Base-by-base conservation (phyloP, 2,329 filamentous ascomycete genomes). In the Fusarium sulawesiense region DNA sequence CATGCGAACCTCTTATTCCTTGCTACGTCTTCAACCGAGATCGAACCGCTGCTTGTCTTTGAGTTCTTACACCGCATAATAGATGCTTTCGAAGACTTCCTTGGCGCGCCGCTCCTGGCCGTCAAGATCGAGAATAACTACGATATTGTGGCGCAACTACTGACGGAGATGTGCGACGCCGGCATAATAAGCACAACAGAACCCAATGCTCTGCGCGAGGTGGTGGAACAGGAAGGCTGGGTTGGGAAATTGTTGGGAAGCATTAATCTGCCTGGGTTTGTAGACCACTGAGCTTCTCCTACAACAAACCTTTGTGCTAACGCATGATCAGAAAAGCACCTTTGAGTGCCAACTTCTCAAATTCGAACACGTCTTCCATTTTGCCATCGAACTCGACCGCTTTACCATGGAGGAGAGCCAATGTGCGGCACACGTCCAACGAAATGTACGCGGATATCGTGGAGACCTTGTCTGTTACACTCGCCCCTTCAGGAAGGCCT, bases 381-480 rank as follows among this genome's bases (percentile, higher is more conserved):
- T 65, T 82, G 16, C 71, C 83, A 20, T 78, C 84, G 18, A 86
- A 83, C 71, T 83, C 83, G 2, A 84, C 87, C 1, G 85, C 88
- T 10, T 75, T 98, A 42, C 94, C 94, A 2, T 99, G 96, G 96
- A 89, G 96, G 66, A 87, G 94, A 65, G 89, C 93, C 41, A 97
- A 97, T 76, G 96, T 99, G 56, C 88, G 94, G 18, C 96, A 99
- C 79, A 98, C 95, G 6, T 97, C 93, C 58, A 99, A 98, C 80
- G 96, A 99, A 80, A 86, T 99, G 72, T 98, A 98, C 78, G 95
- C 97, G 60, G 96, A 99, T 78, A 89, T 99, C 14, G 89, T 99
- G 66, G 96, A 99, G 82, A 93, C 93, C 2, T 84, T 99, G 1
- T 89, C 90, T 2, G 93, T 98, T 42, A 97, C 92, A 0, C 87